Evolutionary conservation across 2,329 filamentous ascomycete species (phyloP).

Genomic region (Paecilomyces variotii): DNA sequence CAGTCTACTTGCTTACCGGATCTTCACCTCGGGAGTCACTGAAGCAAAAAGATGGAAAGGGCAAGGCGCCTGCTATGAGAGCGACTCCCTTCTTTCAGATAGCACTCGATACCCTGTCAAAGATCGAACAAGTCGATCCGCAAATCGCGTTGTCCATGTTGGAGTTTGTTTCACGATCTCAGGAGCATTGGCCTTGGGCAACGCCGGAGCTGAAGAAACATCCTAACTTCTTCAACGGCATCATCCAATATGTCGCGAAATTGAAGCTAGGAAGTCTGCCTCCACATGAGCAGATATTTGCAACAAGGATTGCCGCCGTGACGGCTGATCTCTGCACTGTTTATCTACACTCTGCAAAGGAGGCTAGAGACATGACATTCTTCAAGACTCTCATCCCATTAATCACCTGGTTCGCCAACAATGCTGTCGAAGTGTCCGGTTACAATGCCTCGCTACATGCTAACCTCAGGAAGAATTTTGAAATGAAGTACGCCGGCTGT

Average conservation of each 20-base stretch:
- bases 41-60: slow-evolving; percentile 40
- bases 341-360: slow-evolving; percentile 78
- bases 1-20: slow-evolving; percentile 84
- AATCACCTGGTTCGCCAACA: slow-evolving; percentile 69
- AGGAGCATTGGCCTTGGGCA: slow-evolving; percentile 95
- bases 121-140: slow-evolving; percentile 57
- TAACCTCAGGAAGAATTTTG: slow-evolving; percentile 79
- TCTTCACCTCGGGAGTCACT: slow-evolving; percentile 71
- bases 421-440: slow-evolving; percentile 67
- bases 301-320: slow-evolving; percentile 67
- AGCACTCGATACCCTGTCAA: slow-evolving; percentile 62
- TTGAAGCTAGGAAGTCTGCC: slow-evolving; percentile 47
- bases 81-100: slow-evolving; percentile 63
- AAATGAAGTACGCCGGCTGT: slow-evolving; percentile 65
- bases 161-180: slow-evolving; percentile 77
- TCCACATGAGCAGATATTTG: slow-evolving; percentile 42
- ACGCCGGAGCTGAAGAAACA: slow-evolving; percentile 72
- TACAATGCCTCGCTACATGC: slow-evolving; percentile 84
- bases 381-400: slow-evolving; percentile 65
- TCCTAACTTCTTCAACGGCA: slow-evolving; percentile 60
- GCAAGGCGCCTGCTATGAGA: slow-evolving; percentile 42
- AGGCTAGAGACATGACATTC: slow-evolving; percentile 60
- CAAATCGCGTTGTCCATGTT: slow-evolving; percentile 66
- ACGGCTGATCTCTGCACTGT: slow-evolving; percentile 84
- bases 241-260: slow-evolving; percentile 62